Evolutionary conservation across 1,139 yeast genomes (phyloP), one percentile per base, ranked within the genome.

Genomic region (Zygoascus sp.): DNA sequence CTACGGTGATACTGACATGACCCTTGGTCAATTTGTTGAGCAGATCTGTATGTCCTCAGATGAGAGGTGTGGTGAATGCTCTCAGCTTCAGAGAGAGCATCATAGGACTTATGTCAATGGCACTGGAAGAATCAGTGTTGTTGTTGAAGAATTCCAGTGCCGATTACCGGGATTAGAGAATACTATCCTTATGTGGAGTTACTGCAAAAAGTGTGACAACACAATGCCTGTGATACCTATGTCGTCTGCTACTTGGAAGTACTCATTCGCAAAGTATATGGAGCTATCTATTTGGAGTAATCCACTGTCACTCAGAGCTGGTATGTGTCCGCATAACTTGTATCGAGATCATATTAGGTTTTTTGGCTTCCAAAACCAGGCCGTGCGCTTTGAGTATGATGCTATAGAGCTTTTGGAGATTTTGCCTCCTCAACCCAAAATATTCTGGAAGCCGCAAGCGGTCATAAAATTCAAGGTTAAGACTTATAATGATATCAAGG

Each of bases 21-120:
- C 96, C 13, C 67, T 94, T 40, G 98, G 98, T 0, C 85, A 85
- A 53, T 89, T 83, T 59, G 78, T 94, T 44, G 97, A 92, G 59
- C 85, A 83, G 51, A 73, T 83, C 39, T 83, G 88, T 51, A 71
- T 77, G n/a, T 83, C 85, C 16, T 81, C 89, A 0, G 67, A 73
- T 25, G 77, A 75, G 42, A 68, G 72, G 0, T 94, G 99, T 62
- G 74, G 80, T 2, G 96, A 88, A 53, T 94, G 98, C 67, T 90
- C 87, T 0, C 81, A 83, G 20, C 63, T 75, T 0, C 66, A 83
- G 55, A 66, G 79, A 39, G 87, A 85, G 44, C 99, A 94, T 63
- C 85, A 83, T 60, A 75, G 90, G 57, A 81, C 87, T 28, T 94
- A 90, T 67, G 96, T 87, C 19, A 96, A 92, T 66, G 96, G 95